A percentile compares a stretch with the other conserved stretches of the same genome.
phyloP scores from a whole-genome alignment of 2,329 filamentous ascomycete genomes.

The Stagonosporopsis chrysanthemi region DNA sequence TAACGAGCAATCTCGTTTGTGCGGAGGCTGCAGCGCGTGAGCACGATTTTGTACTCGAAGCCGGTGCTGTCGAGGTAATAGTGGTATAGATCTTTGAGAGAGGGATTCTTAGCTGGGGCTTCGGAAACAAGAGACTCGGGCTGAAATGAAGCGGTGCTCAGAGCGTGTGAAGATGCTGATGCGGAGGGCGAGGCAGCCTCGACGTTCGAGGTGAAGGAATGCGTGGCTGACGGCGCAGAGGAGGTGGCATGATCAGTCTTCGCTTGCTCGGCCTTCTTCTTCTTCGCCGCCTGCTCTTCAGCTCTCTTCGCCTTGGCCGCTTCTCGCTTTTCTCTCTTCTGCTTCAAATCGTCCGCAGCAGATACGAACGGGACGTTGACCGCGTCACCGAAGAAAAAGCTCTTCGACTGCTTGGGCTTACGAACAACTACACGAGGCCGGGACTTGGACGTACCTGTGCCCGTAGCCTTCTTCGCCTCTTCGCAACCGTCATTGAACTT shows the following conservation, averaged over 20 bases:
- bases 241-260: not conserved
- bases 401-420: conserved; percentile 25
- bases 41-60: conserved; percentile 69
- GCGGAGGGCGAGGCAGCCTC: not conserved
- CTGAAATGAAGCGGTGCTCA: conserved; percentile 1
- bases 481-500: conserved; percentile 44
- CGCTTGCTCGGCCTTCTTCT: not conserved
- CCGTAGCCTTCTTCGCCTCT: conserved; percentile 39
- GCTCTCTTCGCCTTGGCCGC: conserved; percentile 19
- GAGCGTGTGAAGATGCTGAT: conserved; percentile 4
- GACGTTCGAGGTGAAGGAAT: not conserved
- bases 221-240: not conserved
- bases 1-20: conserved; percentile 65
- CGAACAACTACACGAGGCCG: conserved; percentile 9
- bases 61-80: conserved; percentile 68
- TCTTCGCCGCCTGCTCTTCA: conserved; percentile 16
- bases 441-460: conserved; percentile 48
- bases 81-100: conserved; percentile 60
- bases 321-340: conserved; percentile 33
- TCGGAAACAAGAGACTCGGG: not conserved
- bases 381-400: conserved; percentile 34
- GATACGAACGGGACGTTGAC: conserved; percentile 22
- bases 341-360: conserved; percentile 32
- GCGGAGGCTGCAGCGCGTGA: conserved; percentile 62
- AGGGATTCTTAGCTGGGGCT: conserved; percentile 33